Evolutionary conservation across 148 eudicot genomes (phyloP).

Genomic region (Oxyria digyna): DNA sequence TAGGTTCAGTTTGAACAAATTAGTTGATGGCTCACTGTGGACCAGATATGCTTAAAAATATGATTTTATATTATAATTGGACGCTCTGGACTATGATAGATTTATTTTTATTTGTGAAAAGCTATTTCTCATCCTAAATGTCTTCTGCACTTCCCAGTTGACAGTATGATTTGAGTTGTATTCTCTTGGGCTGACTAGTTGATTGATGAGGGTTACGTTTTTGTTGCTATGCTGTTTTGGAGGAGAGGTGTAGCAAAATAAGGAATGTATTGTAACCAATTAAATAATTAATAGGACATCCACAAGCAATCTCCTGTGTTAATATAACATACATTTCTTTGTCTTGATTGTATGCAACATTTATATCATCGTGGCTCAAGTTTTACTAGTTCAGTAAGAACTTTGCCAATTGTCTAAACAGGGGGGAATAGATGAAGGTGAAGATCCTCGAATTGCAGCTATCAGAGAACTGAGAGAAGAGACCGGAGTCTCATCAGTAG

Average conservation of each 20-base stretch:
- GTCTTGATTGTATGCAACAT: background rate
- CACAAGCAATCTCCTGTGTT: background rate
- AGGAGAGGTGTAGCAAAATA: background rate
- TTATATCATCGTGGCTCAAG: background rate
- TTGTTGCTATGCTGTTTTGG: background rate
- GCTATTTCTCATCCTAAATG: background rate
- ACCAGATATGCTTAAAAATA: background rate
- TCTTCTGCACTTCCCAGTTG: background rate
- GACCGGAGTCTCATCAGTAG: conserved; percentile 82
- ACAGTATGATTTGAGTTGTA: background rate
- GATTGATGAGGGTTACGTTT: background rate
- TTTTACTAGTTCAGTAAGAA: background rate
- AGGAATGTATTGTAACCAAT: background rate
- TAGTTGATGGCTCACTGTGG: background rate
- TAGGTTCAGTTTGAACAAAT: background rate
- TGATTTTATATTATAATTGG: background rate
- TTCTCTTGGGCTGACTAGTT: background rate
- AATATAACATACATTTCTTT: background rate
- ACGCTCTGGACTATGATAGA: background rate
- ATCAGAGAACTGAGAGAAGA: conserved; percentile 89
- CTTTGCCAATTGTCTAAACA: conserved; percentile 19
- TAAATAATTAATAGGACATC: background rate
- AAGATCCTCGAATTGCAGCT: conserved; percentile 74
- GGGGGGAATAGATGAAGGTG: conserved; percentile 90
- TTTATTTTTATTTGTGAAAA: background rate